These are phyloP conservation scores for Lasiosphaeriaceae sp. DNA, from an alignment of 495 filamentous ascomycete species.

Conservation along the genomic window DNA sequence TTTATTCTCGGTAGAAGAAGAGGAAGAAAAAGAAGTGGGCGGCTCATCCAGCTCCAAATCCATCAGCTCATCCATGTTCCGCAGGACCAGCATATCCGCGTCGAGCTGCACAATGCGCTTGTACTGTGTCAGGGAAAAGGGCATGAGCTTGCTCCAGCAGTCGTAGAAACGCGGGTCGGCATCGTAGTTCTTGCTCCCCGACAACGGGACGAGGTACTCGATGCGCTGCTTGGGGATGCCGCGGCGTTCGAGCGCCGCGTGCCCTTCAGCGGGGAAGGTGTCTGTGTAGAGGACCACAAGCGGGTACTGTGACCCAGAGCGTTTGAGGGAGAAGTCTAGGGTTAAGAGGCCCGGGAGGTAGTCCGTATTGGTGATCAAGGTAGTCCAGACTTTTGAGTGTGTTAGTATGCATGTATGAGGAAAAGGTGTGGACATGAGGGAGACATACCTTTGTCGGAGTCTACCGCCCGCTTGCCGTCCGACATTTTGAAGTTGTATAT, in stretches of 20 bases:
- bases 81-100: slow-evolving; percentile 73
- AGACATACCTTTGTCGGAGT: slow-evolving; percentile 24
- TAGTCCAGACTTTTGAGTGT: slow-evolving; percentile 61
- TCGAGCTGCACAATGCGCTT: slow-evolving; percentile 75
- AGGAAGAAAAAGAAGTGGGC: no score
- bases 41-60: slow-evolving; percentile 59
- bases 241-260: slow-evolving; percentile 57
- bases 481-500: slow-evolving; percentile 9
- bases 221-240: slow-evolving; percentile 60
- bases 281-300: slow-evolving; percentile 76
- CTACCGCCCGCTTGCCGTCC: slow-evolving; percentile 15
- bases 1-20: no score
- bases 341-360: slow-evolving; percentile 73
- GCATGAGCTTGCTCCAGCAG: slow-evolving; percentile 79
- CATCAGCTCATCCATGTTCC: slow-evolving; percentile 88
- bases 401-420: background rate
- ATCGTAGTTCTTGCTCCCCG: slow-evolving; percentile 49
- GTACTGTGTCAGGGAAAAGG: slow-evolving; percentile 68
- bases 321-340: slow-evolving; percentile 64
- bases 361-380: slow-evolving; percentile 68
- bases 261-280: slow-evolving; percentile 58
- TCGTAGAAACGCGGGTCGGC: slow-evolving; percentile 75
- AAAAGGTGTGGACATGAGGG: background rate
- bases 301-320: slow-evolving; percentile 57
- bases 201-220: slow-evolving; percentile 55